Base-by-base conservation (phyloP, 768 basidiomycete genomes). In the Boletus barrowsii region DNA sequence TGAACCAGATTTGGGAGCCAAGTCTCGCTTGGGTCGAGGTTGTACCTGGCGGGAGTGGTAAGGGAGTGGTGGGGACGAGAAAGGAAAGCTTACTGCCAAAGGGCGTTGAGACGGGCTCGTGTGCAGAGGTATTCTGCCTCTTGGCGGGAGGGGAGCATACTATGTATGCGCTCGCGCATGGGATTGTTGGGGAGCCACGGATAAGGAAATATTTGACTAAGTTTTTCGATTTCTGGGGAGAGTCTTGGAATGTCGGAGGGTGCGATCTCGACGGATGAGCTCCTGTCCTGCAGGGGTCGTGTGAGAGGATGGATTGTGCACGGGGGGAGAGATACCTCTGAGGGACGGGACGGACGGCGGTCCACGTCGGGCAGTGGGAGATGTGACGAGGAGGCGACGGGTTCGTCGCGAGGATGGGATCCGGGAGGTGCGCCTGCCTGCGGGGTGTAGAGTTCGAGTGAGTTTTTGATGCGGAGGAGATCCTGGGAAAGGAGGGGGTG, bases 181-280 rank as follows among this genome's bases (percentile, higher is more conserved):
- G 75, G 76, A 53, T 84, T 78, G 68, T 87, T 81, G 18, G 83
- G 77, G 14, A 79, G 73, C 82, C 84, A 86, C 0, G 84, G 84
- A 47, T 86, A 86, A 1, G 87, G 87, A 59, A 88, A 89, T 0
- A 83, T 80, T 47, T 82, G 75, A 62, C 84, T 84, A 48, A 89
- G 76, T 59, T 81, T 70, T 30, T 71, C 70, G 51, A 71, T 70
- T 37, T 72, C 71, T 14, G 69, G 69, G 13, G 62, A 68, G 41
- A 70, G 62, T 47, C 56, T 53, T 1, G 61, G 62, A 0, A 51
- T 9, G 39, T 66, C 70, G 0, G 61, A 3, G 22, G 43, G 40
- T 0, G 47, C 33, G 60, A 65, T 57, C 44, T 72, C 68, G 33
- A 29, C 58, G 20, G 68, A 66, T 0, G 68, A 59, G 50, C 59